A percentile compares a stretch with the other conserved stretches of the same genome.
These are phyloP conservation scores for Macrolepiota dolichaula DNA, from an alignment of 768 basidiomycete genomes.

Conservation along the genomic window DNA sequence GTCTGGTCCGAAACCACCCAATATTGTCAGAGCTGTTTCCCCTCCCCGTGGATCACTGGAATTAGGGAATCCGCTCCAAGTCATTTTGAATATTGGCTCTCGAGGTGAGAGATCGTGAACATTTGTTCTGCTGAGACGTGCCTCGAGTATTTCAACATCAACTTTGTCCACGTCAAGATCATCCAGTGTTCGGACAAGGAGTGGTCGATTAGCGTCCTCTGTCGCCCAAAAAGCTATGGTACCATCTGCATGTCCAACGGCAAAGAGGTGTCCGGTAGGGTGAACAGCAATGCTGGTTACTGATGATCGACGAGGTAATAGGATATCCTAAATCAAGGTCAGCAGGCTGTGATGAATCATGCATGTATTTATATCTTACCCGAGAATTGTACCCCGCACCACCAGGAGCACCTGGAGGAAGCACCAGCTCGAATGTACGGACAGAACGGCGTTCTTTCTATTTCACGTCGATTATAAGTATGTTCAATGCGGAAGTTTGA, in stretches of 20 bases:
- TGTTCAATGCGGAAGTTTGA: neutral
- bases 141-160: constrained; percentile 45
- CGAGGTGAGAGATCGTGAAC: constrained; percentile 22
- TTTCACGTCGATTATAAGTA: neutral
- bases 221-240: constrained; percentile 81
- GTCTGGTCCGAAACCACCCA: constrained; percentile 66
- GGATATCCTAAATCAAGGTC: constrained; percentile 46
- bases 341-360: neutral
- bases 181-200: constrained; percentile 71
- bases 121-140: constrained; percentile 24
- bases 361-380: neutral
- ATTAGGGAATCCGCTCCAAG: constrained; percentile 79
- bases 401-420: constrained; percentile 82
- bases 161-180: constrained; percentile 50
- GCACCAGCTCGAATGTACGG: constrained; percentile 62
- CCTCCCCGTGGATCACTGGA: constrained; percentile 63
- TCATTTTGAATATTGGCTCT: constrained; percentile 84
- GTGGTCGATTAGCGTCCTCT: constrained; percentile 71
- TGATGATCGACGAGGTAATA: constrained; percentile 64
- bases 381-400: constrained; percentile 56
- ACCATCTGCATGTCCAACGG: constrained; percentile 79
- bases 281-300: constrained; percentile 73
- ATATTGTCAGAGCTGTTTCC: constrained; percentile 67
- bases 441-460: constrained; percentile 48
- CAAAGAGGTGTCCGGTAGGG: constrained; percentile 74